Percentiles rank a stretch among this genome's conserved stretches.
phyloP scores from a whole-genome alignment of 2,329 filamentous ascomycete genomes.

The Samsoniella hepiali region DNA sequence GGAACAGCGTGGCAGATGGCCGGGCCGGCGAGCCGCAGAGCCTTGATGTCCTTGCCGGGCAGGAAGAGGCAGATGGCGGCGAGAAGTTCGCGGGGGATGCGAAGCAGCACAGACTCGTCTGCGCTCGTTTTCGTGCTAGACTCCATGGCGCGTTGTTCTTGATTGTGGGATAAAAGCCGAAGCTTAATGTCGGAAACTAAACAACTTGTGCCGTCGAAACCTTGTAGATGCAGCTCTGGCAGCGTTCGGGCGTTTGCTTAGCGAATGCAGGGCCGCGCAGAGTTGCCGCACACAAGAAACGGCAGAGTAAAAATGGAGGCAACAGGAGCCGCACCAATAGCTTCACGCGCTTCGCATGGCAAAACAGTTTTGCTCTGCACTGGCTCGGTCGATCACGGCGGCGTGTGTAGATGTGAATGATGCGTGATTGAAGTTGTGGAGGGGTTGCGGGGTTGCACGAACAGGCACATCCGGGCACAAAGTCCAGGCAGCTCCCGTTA shows the following conservation, averaged over 20 bases:
- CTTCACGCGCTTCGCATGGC: no score
- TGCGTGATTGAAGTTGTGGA: neutral
- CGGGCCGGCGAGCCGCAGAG: neutral
- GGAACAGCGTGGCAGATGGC: neutral
- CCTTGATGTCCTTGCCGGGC: constrained; percentile 7
- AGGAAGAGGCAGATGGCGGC: neutral
- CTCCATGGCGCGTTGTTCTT: neutral
- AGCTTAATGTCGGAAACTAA: neutral
- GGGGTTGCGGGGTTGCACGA: neutral
- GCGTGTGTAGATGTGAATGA: neutral
- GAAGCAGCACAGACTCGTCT: neutral
- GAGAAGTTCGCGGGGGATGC: neutral
- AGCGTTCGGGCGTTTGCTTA: no score
- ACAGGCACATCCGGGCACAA: neutral
- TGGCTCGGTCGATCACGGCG: neutral
- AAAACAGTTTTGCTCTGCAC: no score
- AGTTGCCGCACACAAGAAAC: no score
- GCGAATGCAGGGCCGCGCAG: no score
- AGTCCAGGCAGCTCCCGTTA: neutral
- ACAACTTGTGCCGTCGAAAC: no score
- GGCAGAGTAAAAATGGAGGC: no score
- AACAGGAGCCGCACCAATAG: no score
- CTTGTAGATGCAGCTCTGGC: neutral
- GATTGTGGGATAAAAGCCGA: neutral
- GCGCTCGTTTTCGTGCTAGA: neutral